Percentiles rank a stretch among this genome's conserved stretches.
These are phyloP conservation scores for Dioszegia crocea DNA, from an alignment of 768 basidiomycete genomes.

Conservation along the genomic window DNA sequence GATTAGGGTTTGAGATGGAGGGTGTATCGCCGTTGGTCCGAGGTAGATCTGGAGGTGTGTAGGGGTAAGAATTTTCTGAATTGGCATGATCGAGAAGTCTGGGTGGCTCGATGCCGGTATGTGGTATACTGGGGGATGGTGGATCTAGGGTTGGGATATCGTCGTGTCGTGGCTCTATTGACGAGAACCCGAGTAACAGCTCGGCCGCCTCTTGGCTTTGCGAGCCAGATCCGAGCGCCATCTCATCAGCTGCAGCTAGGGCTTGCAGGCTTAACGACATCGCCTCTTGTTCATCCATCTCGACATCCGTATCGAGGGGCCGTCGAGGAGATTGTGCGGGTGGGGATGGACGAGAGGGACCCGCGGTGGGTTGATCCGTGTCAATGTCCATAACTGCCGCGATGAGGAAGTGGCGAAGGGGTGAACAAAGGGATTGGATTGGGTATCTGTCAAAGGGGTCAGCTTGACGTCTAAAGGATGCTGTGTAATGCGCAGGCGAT, in stretches of 20 bases:
- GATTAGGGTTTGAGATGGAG: not conserved
- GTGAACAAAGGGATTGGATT: not conserved
- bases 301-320: conserved; percentile 10
- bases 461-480: not conserved
- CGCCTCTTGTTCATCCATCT: conserved; percentile 19
- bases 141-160: conserved; percentile 3
- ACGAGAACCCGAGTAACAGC: conserved; percentile 26
- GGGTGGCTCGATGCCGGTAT: not conserved
- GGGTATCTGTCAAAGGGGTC: conserved; percentile 7
- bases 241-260: not conserved
- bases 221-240: conserved; percentile 1
- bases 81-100: not conserved
- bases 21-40: not conserved
- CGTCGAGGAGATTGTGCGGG: not conserved
- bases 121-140: conserved; percentile 2
- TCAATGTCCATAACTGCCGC: not conserved
- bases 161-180: not conserved
- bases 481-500: too few species aligned
- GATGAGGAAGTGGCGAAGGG: not conserved
- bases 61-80: conserved; percentile 13
- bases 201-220: conserved; percentile 29
- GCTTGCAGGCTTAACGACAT: not conserved
- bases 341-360: not conserved
- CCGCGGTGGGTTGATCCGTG: not conserved
- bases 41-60: conserved; percentile 28